Base-by-base conservation (phyloP, 1,284 basidiomycete species). In the Termitomyces sp. region DNA sequence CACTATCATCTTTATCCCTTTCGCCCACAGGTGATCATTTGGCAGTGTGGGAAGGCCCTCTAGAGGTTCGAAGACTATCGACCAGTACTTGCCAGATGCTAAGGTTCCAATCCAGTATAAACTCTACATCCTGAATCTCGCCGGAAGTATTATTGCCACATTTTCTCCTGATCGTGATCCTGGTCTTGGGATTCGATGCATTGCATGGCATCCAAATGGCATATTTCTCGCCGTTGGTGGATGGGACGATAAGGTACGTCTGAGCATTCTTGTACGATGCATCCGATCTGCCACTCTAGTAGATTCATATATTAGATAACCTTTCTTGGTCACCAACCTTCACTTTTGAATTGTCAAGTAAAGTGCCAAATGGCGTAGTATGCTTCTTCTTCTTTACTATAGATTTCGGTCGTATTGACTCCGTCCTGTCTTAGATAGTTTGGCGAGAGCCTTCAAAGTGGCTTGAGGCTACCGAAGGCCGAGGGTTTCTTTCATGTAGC, bases 401-500 rank as follows among this genome's bases (percentile, higher is more conserved):
- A 5, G 3, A 2, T 28, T 19, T n/a, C 26, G 13, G 10, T 12
- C 1, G 47, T 36, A 44, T 24, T 50, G 39, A 50, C 13, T 42
- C 1, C 2, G 53, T 50, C 34, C n/a, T 33, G 34, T 36, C 46
- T 0, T 60, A 92, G 91, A 77, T 71, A 13, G 74, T 90, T 8
- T 94, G 91, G 92, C 79, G 84, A 53, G 92, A 94, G 65, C 90
- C 92, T 2, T 62, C 75, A 0, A 83, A 83, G 58, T 94, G 92
- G 92, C 70, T 91, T 33, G 86, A 87, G 66, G 77, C 84, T 1
- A 92, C 90, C 0, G 80, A 85, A 63, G 88, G 86, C 13, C 81
- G 86, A 55, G 90, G 90, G 4, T 93, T 92, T 67, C 73, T 94
- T 33, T 88, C 90, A 26, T 94, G 92, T 91, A 64, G 41, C 65